phyloP scores from a whole-genome alignment of 306 rosid genomes.

The Pueraria montana region DNA sequence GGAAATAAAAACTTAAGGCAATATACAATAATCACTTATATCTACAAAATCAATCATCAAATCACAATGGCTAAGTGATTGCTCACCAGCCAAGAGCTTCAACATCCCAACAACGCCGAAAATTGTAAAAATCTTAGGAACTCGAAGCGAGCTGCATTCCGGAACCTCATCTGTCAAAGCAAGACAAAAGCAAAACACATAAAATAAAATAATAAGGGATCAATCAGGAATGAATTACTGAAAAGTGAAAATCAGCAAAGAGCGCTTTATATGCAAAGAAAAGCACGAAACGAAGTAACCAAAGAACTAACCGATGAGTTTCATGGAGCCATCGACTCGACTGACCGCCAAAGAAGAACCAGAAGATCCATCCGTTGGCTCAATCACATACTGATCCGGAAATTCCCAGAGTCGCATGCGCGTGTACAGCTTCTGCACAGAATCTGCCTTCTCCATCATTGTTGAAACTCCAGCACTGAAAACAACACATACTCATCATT shows the following conservation, averaged over 20 bases:
- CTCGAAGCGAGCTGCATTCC: slow-evolving; percentile 71
- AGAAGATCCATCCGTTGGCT: slow-evolving; percentile 94
- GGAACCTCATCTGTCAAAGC: slow-evolving; percentile 82
- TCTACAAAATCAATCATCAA: slow-evolving; percentile 35
- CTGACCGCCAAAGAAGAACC: slow-evolving; percentile 80
- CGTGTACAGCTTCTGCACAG: slow-evolving; percentile 83
- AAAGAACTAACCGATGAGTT: slow-evolving; percentile 72
- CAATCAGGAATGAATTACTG: not conserved
- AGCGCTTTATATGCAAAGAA: not conserved
- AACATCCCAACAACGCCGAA: slow-evolving; percentile 90
- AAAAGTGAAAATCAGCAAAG: not conserved
- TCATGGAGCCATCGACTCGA: slow-evolving; percentile 85
- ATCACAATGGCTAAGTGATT: slow-evolving; percentile 36
- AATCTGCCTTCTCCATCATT: slow-evolving; percentile 91
- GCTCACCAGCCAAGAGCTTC: slow-evolving; percentile 87
- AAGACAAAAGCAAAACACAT: slow-evolving; percentile 29
- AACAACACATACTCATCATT: slow-evolving; percentile 22
- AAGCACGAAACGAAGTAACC: slow-evolving; percentile 23
- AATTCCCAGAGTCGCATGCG: slow-evolving; percentile 95
- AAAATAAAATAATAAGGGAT: not conserved
- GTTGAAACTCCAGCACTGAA: slow-evolving; percentile 51
- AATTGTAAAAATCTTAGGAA: slow-evolving; percentile 79
- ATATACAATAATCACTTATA: slow-evolving; percentile 18
- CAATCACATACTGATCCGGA: slow-evolving; percentile 86
- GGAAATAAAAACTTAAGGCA: slow-evolving; percentile 23